These are phyloP conservation scores for Lepraria neglecta DNA, from an alignment of 495 filamentous ascomycete species.

Conservation along the genomic window DNA sequence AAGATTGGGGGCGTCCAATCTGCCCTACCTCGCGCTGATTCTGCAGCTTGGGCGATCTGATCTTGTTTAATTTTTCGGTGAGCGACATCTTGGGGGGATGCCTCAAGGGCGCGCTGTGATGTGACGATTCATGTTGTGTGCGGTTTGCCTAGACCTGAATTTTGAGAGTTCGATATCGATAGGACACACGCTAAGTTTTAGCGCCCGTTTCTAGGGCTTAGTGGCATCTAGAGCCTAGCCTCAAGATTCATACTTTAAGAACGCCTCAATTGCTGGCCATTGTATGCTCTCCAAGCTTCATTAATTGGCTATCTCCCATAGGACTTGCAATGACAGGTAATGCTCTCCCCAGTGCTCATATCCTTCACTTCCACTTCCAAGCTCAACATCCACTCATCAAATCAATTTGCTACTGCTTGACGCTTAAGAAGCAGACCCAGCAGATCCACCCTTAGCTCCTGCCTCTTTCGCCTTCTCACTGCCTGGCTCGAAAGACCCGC, in stretches of 20 bases:
- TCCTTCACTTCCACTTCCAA: neutral
- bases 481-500: constrained; percentile 44
- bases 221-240: neutral
- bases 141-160: neutral
- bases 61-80: constrained; percentile 87
- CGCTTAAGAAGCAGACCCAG: neutral
- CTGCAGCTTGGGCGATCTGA: constrained; percentile 91
- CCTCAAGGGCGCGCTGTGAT: neutral
- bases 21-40: constrained; percentile 42
- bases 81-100: constrained; percentile 55
- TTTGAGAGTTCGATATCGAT: constrained; percentile 11
- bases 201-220: neutral
- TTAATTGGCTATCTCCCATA: too few relatives aligned
- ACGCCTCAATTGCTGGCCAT: too few relatives aligned
- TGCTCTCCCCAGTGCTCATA: too few relatives aligned
- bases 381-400: neutral
- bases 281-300: too few relatives aligned
- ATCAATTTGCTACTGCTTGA: neutral
- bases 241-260: neutral
- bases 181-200: neutral
- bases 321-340: too few relatives aligned
- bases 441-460: constrained; percentile 39
- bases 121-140: neutral
- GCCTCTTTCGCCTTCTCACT: constrained; percentile 43
- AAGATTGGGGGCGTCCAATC: constrained; percentile 8